phyloP scores from a whole-genome alignment of 2,329 filamentous ascomycete genomes.

The Fusarium sp. region DNA sequence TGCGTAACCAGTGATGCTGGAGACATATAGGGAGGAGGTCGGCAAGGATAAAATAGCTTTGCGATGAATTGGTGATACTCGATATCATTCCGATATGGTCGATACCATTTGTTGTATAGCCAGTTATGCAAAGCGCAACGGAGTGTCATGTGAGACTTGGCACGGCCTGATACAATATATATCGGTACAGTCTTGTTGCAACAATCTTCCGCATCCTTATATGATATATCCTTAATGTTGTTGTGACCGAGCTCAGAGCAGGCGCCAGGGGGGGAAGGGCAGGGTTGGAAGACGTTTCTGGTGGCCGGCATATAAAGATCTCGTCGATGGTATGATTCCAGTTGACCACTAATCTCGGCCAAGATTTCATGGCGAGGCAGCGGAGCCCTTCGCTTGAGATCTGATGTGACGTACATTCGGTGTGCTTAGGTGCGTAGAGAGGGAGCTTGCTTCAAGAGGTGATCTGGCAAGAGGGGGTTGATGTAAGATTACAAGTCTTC shows the following conservation, averaged over 20 bases:
- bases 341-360: background rate
- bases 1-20: background rate
- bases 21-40: background rate
- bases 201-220: background rate
- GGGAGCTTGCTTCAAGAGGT: background rate
- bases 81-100: slow-evolving; percentile 22
- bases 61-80: slow-evolving; percentile 25
- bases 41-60: background rate
- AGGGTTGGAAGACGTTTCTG: background rate
- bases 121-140: slow-evolving; percentile 6
- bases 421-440: no score
- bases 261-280: background rate
- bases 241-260: background rate
- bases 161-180: background rate
- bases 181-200: background rate
- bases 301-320: background rate
- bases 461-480: background rate
- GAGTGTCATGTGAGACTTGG: background rate
- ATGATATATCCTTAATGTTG: background rate
- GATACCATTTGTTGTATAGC: slow-evolving; percentile 19
- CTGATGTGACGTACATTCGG: background rate
- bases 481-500: background rate
- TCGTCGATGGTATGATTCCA: background rate
- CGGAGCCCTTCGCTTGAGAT: background rate
- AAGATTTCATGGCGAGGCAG: background rate